Percentiles rank a stretch among this genome's conserved stretches.
Evolutionary conservation across 495 filamentous ascomycete genomes (phyloP).

Genomic region (Xylaria scruposa): DNA sequence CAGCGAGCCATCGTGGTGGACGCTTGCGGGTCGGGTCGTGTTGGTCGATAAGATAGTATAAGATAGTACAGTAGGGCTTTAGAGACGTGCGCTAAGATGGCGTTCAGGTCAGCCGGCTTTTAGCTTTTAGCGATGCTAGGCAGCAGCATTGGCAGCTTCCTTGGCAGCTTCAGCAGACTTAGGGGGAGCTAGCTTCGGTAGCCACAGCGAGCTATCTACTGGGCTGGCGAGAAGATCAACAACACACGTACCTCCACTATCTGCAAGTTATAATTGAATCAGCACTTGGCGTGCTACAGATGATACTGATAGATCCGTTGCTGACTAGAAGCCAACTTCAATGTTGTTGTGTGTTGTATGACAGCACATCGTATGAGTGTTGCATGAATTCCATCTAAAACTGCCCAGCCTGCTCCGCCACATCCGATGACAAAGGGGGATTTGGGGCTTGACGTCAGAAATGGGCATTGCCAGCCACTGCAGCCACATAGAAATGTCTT

Average conservation of each 20-base stretch:
- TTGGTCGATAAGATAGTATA: background rate
- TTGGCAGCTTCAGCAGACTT: background rate
- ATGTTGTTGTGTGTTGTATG: background rate
- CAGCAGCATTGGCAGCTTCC: background rate
- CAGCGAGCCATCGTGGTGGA: conserved; percentile 50
- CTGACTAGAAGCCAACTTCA: background rate
- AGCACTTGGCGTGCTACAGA: background rate
- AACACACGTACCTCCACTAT: background rate
- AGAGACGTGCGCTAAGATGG: background rate
- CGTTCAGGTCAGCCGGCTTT: background rate
- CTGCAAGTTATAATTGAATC: background rate
- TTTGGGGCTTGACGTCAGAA: background rate
- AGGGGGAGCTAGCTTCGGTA: background rate
- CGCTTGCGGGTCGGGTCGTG: conserved; percentile 2
- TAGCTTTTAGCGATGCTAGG: conserved; percentile 1
- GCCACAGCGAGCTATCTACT: background rate
- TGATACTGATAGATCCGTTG: background rate
- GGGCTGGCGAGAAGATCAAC: background rate
- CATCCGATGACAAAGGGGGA: background rate
- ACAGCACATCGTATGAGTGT: background rate
- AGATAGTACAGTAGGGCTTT: background rate
- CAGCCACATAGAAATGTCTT: too few relatives aligned
- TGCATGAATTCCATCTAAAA: background rate
- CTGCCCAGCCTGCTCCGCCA: conserved; percentile 11
- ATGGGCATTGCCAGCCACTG: background rate